Conservation (phyloP, 2,329 filamentous ascomycete species). For the Diaporthe batatas region DNA sequence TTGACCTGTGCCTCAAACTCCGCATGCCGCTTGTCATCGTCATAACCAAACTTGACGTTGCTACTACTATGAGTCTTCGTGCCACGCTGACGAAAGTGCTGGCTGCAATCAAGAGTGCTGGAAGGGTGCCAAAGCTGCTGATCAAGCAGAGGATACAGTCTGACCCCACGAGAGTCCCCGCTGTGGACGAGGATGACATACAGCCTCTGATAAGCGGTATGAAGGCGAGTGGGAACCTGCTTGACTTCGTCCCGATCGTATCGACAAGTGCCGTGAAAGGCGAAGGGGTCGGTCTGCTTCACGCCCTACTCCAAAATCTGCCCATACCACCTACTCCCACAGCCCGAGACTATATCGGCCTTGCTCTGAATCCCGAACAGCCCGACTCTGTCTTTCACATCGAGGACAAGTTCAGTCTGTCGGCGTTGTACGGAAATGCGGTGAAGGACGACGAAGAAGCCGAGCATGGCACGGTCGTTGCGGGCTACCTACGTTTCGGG, state of each 20-base stretch:
- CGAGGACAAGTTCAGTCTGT: constrained; percentile 88
- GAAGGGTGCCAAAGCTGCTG: constrained; percentile 82
- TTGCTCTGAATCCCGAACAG: constrained; percentile 69
- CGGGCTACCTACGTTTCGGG: constrained; percentile 86
- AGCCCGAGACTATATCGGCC: constrained; percentile 66
- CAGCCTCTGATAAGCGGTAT: constrained; percentile 67
- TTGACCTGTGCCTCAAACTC: constrained; percentile 87
- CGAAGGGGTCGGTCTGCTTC: constrained; percentile 82
- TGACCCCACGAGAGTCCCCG: constrained; percentile 69
- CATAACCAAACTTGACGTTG: constrained; percentile 92
- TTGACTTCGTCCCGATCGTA: constrained; percentile 81
- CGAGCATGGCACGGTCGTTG: constrained; percentile 79
- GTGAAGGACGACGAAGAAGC: constrained; percentile 56
- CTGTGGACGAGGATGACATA: constrained; percentile 69
- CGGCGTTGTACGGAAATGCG: constrained; percentile 69
- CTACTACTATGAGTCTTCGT: constrained; percentile 78
- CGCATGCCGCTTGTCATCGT: constrained; percentile 82
- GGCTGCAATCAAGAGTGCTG: constrained; percentile 80
- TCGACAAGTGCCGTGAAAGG: constrained; percentile 90
- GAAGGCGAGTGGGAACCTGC: constrained; percentile 55
- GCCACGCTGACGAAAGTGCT: constrained; percentile 80
- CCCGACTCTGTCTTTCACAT: constrained; percentile 83
- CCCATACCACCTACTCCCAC: constrained; percentile 74
- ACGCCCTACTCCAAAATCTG: constrained; percentile 82
- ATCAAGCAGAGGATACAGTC: constrained; percentile 62